Percentiles rank a stretch among this genome's conserved stretches.
Evolutionary conservation across 441 rosid species (phyloP).

Genomic region (Euphorbia celastroides): DNA sequence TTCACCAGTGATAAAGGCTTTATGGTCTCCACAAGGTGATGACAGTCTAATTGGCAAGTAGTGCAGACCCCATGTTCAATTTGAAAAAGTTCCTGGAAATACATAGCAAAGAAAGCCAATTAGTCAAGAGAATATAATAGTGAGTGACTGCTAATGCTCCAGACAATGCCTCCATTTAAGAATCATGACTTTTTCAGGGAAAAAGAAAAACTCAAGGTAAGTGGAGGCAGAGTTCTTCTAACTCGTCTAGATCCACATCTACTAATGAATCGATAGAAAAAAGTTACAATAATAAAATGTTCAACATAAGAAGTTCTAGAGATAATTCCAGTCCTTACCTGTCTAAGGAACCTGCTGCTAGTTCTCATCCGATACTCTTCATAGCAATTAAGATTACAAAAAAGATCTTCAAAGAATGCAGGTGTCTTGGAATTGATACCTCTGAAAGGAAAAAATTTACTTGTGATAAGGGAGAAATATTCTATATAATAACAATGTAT

Average conservation of each 20-base stretch:
- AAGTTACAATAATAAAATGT: background rate
- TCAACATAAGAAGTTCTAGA: background rate
- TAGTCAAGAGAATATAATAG: background rate
- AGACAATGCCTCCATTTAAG: background rate
- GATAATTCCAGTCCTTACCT: constrained; percentile 38
- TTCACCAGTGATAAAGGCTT: constrained; percentile 65
- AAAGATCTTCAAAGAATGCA: constrained; percentile 92
- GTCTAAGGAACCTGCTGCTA: constrained; percentile 66
- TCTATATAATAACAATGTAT: background rate
- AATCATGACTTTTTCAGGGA: background rate
- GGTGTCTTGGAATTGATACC: constrained; percentile 66
- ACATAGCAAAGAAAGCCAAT: constrained; percentile 7
- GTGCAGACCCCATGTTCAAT: constrained; percentile 83
- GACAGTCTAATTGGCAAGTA: constrained; percentile 82
- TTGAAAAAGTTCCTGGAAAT: constrained; percentile 77
- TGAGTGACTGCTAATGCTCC: background rate
- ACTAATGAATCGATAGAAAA: background rate
- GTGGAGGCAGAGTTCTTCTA: background rate
- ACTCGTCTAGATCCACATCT: constrained; percentile 1
- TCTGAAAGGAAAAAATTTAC: constrained; percentile 32
- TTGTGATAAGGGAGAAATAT: background rate
- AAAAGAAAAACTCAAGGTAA: background rate
- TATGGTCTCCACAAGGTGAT: constrained; percentile 64
- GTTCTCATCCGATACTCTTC: constrained; percentile 91
- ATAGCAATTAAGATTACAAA: constrained; percentile 74